A percentile compares a stretch with the other conserved stretches of the same genome.
Evolutionary conservation across 768 basidiomycete species (phyloP).

Genomic region (Gyrodon lividus): DNA sequence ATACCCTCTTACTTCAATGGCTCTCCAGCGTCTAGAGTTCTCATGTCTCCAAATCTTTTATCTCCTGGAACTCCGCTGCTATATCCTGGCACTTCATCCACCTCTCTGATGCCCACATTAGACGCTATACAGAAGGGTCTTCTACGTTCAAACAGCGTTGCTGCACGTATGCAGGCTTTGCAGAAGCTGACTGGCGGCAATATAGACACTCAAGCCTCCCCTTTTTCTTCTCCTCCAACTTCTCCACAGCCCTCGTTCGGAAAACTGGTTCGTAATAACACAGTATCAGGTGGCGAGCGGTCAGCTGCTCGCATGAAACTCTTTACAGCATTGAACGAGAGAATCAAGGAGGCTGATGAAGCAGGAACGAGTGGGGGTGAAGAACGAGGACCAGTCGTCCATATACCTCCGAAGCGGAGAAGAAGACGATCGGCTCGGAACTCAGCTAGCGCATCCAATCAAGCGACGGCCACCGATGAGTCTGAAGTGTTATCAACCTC

Average conservation of each 20-base stretch:
- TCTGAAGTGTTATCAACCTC: constrained; percentile 40
- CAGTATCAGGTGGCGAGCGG: constrained; percentile 79
- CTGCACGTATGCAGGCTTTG: constrained; percentile 81
- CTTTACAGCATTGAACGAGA: constrained; percentile 59
- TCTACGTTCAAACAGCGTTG: constrained; percentile 85
- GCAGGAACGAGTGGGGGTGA: constrained; percentile 63
- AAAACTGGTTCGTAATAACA: constrained; percentile 67
- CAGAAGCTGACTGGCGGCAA: constrained; percentile 78
- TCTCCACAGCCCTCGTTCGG: constrained; percentile 50
- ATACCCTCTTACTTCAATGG: constrained; percentile 55
- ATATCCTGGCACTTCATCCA: constrained; percentile 66
- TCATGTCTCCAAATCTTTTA: constrained; percentile 46
- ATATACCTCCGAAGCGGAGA: constrained; percentile 49
- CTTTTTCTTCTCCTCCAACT: constrained; percentile 47
- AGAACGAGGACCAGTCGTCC: constrained; percentile 42
- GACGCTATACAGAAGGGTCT: constrained; percentile 78
- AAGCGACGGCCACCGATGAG: constrained; percentile 46
- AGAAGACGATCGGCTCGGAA: constrained; percentile 52
- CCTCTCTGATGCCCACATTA: constrained; percentile 70
- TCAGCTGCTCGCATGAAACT: constrained; percentile 68
- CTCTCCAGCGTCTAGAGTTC: constrained; percentile 41
- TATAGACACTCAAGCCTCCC: constrained; percentile 54
- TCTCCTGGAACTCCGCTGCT: constrained; percentile 55
- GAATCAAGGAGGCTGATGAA: constrained; percentile 59
- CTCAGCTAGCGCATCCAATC: constrained; percentile 37